phyloP scores from a whole-genome alignment of 805 yeast species.

The Brettanomyces anomalus region DNA sequence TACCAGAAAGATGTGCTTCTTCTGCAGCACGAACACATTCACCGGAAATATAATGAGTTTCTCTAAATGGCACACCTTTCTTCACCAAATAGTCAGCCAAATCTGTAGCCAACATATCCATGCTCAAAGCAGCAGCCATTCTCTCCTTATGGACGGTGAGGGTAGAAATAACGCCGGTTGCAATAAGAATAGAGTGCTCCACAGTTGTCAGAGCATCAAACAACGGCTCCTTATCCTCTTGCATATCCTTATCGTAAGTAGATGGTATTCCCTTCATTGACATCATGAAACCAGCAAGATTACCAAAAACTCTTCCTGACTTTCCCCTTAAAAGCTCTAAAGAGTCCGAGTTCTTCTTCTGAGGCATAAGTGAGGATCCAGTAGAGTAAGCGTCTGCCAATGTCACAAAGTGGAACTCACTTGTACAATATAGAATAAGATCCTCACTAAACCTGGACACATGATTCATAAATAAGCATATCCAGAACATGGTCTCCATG shows the following conservation, averaged over 20 bases:
- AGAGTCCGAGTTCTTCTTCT: slow-evolving; percentile 96
- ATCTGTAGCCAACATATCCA: slow-evolving; percentile 99
- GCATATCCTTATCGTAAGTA: slow-evolving; percentile 96
- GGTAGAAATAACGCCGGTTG: slow-evolving; percentile 94
- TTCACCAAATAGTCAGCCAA: slow-evolving; percentile 95
- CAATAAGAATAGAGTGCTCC: slow-evolving; percentile 87
- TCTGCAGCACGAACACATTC: slow-evolving; percentile 94
- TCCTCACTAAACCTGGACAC: slow-evolving; percentile 92
- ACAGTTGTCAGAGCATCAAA: slow-evolving; percentile 87
- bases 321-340: slow-evolving; percentile 93
- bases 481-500: slow-evolving; percentile 93
- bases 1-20: slow-evolving; percentile 65
- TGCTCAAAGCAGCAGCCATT: slow-evolving; percentile 85
- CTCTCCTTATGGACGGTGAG: slow-evolving; percentile 58
- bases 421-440: slow-evolving; percentile 90
- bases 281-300: slow-evolving; percentile 93
- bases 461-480: slow-evolving; percentile 89
- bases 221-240: slow-evolving; percentile 98
- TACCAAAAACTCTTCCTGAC: slow-evolving; percentile 95
- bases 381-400: slow-evolving; percentile 97
- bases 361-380: slow-evolving; percentile 98
- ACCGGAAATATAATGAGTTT: slow-evolving; percentile 97
- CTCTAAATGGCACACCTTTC: slow-evolving; percentile 98
- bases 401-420: slow-evolving; percentile 91
- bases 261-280: slow-evolving; percentile 95